A percentile compares a stretch with the other conserved stretches of the same genome.
These are phyloP conservation scores for Ceratonia siliqua DNA, from an alignment of 306 rosid species.

Conservation along the genomic window DNA sequence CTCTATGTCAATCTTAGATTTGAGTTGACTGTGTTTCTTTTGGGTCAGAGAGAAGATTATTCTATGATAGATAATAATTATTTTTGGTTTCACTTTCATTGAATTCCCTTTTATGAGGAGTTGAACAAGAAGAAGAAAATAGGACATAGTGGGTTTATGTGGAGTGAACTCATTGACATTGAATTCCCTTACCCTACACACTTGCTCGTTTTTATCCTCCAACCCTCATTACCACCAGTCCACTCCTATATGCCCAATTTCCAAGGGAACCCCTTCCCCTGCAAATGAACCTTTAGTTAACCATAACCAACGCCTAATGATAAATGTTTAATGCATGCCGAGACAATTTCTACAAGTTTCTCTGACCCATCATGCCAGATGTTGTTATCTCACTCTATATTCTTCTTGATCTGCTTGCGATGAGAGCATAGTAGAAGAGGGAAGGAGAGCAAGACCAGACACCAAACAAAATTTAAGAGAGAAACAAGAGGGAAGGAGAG, in stretches of 20 bases:
- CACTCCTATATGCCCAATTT: constrained; percentile 50
- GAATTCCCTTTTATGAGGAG: constrained; percentile 64
- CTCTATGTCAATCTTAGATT: background rate
- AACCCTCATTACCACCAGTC: constrained; percentile 38
- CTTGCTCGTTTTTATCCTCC: constrained; percentile 48
- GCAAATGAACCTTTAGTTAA: constrained; percentile 42
- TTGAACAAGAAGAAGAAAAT: constrained; percentile 52
- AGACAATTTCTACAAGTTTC: constrained; percentile 62
- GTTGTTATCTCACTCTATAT: constrained; percentile 45
- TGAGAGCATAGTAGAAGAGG: too few relatives aligned
- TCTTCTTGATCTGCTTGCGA: constrained; percentile 65
- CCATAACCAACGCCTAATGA: constrained; percentile 45
- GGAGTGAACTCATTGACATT: constrained; percentile 69
- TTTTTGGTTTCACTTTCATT: constrained; percentile 54
- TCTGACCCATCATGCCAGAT: constrained; percentile 50
- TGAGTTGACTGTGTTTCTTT: background rate
- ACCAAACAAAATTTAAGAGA: too few relatives aligned
- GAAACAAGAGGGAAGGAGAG: too few relatives aligned
- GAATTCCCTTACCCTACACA: constrained; percentile 53
- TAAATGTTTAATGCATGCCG: constrained; percentile 50
- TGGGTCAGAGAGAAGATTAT: constrained; percentile 27
- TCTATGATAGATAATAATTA: constrained; percentile 5
- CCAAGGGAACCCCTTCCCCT: constrained; percentile 45
- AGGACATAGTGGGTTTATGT: constrained; percentile 52
- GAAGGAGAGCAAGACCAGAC: too few relatives aligned